These are phyloP conservation scores for Castanea sativa DNA, from an alignment of 306 rosid species.

Conservation along the genomic window DNA sequence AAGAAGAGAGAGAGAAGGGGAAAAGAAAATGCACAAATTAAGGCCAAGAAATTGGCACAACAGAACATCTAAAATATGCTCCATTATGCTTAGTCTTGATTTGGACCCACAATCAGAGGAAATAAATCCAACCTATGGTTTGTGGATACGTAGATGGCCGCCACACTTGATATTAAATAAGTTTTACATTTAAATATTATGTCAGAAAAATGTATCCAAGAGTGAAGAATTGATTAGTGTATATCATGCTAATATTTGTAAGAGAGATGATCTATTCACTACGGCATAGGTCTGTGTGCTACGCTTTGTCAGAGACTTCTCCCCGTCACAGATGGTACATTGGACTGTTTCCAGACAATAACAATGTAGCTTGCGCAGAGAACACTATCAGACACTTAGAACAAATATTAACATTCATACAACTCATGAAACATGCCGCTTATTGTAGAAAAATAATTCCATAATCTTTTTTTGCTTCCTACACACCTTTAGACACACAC, in stretches of 20 bases:
- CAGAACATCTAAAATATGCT: not conserved
- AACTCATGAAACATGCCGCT: not conserved
- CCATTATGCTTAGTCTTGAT: not conserved
- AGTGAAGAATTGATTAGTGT: not conserved
- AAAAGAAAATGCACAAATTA: not conserved
- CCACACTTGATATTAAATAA: not conserved
- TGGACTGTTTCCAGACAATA: not conserved
- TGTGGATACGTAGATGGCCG: not conserved
- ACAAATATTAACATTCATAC: not conserved
- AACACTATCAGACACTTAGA: not conserved
- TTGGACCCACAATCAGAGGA: not conserved
- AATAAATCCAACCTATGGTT: not conserved
- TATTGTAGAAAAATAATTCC: not conserved
- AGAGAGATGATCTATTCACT: not conserved
- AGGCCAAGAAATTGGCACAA: not conserved
- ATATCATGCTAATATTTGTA: not conserved
- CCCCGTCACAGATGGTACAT: not conserved
- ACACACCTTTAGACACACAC: not conserved
- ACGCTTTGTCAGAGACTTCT: not conserved
- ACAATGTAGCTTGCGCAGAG: not conserved
- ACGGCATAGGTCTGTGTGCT: not conserved
- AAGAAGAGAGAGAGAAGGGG: not conserved
- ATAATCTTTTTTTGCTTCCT: not conserved
- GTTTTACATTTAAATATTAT: not conserved
- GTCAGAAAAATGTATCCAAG: not conserved